Percentiles rank a stretch among this genome's conserved stretches.
phyloP scores from a whole-genome alignment of 148 eudicot genomes.

The Rhododendron ferrugineum region DNA sequence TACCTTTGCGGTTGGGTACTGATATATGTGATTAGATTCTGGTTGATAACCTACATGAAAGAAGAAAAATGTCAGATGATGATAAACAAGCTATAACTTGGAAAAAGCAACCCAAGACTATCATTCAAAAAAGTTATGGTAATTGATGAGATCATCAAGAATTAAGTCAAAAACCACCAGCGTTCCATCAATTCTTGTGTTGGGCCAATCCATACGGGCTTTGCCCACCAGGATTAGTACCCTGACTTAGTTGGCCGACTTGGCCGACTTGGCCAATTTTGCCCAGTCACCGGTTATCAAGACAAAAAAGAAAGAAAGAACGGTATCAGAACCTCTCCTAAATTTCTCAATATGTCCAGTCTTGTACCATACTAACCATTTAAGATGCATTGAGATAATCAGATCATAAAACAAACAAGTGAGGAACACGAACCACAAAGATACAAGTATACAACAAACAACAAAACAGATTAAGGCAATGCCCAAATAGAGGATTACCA shows the following conservation, averaged over 20 bases:
- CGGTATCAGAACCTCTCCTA: background rate
- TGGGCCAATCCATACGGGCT: background rate
- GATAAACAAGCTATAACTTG: background rate
- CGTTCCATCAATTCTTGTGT: background rate
- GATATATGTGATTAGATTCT: constrained; percentile 37
- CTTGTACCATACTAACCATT: background rate
- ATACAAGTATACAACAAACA: background rate
- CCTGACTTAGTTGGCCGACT: background rate
- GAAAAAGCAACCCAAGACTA: background rate
- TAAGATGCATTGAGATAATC: background rate
- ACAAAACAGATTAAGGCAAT: background rate
- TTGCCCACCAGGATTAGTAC: background rate
- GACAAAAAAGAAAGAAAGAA: background rate
- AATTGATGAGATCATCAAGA: background rate
- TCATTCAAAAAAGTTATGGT: background rate
- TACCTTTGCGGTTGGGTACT: constrained; percentile 42
- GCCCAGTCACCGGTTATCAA: background rate
- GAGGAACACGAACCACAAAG: background rate
- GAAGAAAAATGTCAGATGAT: background rate
- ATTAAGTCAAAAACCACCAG: background rate
- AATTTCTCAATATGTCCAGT: background rate
- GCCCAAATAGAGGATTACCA: background rate
- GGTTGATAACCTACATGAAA: constrained; percentile 35
- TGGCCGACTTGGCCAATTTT: background rate
- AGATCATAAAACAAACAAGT: background rate